Evolutionary conservation across 345 rosid species (phyloP).

Genomic region (Hibiscus syriacus): DNA sequence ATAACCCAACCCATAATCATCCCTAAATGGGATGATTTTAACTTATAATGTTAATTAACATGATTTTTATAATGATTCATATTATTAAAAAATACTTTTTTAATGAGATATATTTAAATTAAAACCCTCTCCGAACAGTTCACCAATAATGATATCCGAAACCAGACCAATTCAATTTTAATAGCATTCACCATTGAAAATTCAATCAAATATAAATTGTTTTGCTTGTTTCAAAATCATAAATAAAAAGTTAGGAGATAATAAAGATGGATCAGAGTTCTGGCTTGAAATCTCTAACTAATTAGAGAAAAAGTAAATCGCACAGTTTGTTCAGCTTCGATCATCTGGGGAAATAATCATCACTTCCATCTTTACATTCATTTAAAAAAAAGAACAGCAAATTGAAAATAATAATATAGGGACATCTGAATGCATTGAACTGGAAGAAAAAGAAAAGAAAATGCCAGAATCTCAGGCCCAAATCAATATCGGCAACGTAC

Average conservation of each 20-base stretch:
- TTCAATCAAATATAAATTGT: no score
- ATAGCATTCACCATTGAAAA: no score
- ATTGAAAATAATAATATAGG: not conserved
- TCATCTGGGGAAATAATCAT: conserved; percentile 15
- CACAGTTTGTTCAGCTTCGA: conserved; percentile 8
- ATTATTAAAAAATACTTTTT: no score
- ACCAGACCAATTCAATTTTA: no score
- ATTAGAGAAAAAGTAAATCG: not conserved
- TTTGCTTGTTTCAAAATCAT: no score
- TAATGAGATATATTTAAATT: no score
- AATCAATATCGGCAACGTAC: conserved; percentile 51
- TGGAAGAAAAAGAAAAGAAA: not conserved
- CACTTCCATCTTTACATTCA: not conserved
- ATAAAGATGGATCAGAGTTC: not conserved
- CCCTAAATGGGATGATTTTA: no score
- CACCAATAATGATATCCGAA: no score
- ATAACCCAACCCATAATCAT: no score
- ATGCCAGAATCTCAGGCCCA: conserved; percentile 46
- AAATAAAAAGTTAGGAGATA: not conserved
- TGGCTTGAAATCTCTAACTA: conserved; percentile 11
- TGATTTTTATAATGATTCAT: no score
- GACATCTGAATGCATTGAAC: not conserved
- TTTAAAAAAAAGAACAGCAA: not conserved
- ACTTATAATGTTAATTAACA: no score
- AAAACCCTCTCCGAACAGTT: no score